Conservation (phyloP, 2,329 filamentous ascomycete species). For the Sporothrix globosa region DNA sequence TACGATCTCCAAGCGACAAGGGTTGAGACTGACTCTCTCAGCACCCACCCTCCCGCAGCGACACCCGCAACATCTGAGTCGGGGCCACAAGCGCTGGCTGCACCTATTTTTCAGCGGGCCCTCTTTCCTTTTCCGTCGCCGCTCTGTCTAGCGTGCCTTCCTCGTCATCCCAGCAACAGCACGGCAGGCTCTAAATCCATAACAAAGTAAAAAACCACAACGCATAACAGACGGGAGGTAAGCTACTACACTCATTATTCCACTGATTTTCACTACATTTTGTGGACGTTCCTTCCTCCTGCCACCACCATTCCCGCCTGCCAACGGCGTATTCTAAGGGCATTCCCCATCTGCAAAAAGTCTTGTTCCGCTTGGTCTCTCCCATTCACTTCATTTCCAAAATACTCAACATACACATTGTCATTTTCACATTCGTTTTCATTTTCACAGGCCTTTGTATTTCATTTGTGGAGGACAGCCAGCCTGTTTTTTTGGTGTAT, state of each 20-base stretch:
- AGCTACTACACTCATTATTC: constrained; percentile 32
- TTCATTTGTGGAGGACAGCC: constrained; percentile 4
- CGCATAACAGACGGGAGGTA: constrained; percentile 33
- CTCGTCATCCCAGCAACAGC: neutral
- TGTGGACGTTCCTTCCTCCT: neutral
- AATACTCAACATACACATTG: neutral
- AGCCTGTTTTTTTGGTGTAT: constrained; percentile 17
- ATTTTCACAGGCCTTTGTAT: neutral
- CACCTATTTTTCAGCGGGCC: constrained; percentile 23
- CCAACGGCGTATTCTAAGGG: neutral
- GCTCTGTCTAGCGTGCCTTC: constrained; percentile 33
- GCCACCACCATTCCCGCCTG: neutral
- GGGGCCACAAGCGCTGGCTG: constrained; percentile 28
- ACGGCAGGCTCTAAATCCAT: constrained; percentile 8
- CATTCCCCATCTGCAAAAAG: constrained; percentile 5
- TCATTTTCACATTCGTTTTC: neutral
- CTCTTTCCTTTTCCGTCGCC: constrained; percentile 28
- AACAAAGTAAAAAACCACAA: constrained; percentile 2
- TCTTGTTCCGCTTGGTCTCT: constrained; percentile 19
- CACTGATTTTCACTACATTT: constrained; percentile 26
- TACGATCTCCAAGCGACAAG: constrained; percentile 21
- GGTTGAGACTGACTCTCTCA: constrained; percentile 20
- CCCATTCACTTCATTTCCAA: neutral
- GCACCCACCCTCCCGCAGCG: constrained; percentile 19
- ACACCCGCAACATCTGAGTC: constrained; percentile 14